Conservation (phyloP, 129 eudicot species). For the Centaurea solstitialis region DNA sequence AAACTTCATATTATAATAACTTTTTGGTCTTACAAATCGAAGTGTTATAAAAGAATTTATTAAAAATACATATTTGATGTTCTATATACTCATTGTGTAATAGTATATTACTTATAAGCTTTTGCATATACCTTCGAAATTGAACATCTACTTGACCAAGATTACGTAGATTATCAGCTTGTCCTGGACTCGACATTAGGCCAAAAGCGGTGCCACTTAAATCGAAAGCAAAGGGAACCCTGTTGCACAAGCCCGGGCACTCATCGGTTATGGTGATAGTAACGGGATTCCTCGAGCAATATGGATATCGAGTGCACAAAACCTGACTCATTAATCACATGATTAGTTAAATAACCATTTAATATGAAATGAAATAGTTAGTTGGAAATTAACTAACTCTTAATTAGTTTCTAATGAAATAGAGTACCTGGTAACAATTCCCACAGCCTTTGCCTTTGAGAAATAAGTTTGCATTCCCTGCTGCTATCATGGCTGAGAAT, state of each 20-base stretch:
- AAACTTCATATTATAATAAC: no score
- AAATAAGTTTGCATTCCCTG: constrained; percentile 43
- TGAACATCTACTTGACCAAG: constrained; percentile 40
- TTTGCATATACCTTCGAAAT: constrained; percentile 32
- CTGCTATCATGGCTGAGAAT: constrained; percentile 43
- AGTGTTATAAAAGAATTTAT: background rate
- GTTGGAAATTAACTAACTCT: background rate
- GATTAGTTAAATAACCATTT: background rate
- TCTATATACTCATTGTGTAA: background rate
- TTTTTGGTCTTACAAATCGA: background rate
- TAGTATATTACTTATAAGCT: background rate
- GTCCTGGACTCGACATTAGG: constrained; percentile 44
- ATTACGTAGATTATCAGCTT: constrained; percentile 39
- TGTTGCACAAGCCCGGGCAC: constrained; percentile 45
- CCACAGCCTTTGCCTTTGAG: constrained; percentile 48
- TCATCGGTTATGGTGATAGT: constrained; percentile 49
- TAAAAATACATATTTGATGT: no score
- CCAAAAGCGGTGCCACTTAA: constrained; percentile 55
- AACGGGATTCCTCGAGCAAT: constrained; percentile 42
- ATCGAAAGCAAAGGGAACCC: constrained; percentile 40
- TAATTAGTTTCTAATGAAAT: background rate
- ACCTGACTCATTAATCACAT: constrained; percentile 20
- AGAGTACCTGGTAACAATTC: constrained; percentile 41
- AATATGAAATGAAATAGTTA: background rate
- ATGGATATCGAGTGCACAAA: constrained; percentile 34